Conservation (phyloP, 441 rosid species). For the California macrophylla region DNA sequence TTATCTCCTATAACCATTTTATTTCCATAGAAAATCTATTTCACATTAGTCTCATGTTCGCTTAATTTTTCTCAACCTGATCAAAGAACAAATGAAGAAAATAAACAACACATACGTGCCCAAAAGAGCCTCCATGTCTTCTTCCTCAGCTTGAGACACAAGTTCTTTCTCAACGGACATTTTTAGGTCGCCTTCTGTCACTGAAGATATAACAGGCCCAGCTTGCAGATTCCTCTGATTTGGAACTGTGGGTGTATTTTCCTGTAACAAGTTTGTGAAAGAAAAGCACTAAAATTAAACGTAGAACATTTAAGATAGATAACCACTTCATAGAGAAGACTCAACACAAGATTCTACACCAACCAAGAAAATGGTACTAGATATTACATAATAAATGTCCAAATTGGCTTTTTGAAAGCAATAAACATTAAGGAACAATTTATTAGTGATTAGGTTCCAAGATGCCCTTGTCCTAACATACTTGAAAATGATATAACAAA, state of each 20-base stretch:
- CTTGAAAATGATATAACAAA: not conserved
- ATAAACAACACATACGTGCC: conserved; percentile 57
- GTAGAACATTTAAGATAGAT: not conserved
- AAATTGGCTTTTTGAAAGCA: not conserved
- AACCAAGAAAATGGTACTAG: not conserved
- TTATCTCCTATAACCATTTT: not conserved
- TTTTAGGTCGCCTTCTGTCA: conserved; percentile 58
- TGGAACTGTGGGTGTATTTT: conserved; percentile 62
- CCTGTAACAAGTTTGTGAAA: conserved; percentile 37
- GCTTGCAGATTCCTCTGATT: conserved; percentile 52
- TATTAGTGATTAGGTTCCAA: not conserved
- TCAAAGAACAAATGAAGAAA: conserved; percentile 17
- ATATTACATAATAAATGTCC: not conserved
- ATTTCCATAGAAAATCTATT: not conserved
- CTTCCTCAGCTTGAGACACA: conserved; percentile 97
- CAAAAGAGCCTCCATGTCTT: conserved; percentile 95
- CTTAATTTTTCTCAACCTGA: conserved; percentile 7
- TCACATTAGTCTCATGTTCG: not conserved
- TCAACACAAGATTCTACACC: not conserved
- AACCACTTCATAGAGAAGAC: not conserved
- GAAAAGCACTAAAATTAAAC: conserved; percentile 15
- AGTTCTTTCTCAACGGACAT: conserved; percentile 89
- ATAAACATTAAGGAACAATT: not conserved
- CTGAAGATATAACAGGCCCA: conserved; percentile 53
- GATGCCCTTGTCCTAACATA: not conserved